Evolutionary conservation across 257 asterid species (phyloP).

Genomic region (Dorcoceras hygrometricum): DNA sequence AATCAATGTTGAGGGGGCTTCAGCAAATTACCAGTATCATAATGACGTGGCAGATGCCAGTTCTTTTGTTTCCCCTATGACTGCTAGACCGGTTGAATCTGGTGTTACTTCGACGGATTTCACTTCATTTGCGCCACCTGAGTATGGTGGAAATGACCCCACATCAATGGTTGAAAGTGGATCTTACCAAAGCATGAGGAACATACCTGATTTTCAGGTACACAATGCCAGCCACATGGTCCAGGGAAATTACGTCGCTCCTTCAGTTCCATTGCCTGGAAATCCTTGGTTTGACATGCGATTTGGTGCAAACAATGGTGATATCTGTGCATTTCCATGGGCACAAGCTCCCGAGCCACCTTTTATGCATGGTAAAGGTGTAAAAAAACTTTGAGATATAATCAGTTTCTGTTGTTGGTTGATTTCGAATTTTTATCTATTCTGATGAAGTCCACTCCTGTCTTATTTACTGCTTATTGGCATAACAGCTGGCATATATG

Average conservation of each 20-base stretch:
- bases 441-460: slow-evolving; percentile 7
- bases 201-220: slow-evolving; percentile 35
- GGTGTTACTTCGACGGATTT: slow-evolving; percentile 33
- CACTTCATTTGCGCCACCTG: slow-evolving; percentile 30
- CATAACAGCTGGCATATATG: slow-evolving; percentile 35
- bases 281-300: slow-evolving; percentile 67
- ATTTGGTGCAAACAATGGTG: slow-evolving; percentile 45
- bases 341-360: slow-evolving; percentile 46
- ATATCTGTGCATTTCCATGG: slow-evolving; percentile 51
- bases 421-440: slow-evolving; percentile 20
- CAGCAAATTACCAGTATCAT: slow-evolving; percentile 32
- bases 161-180: slow-evolving; percentile 30
- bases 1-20: slow-evolving; percentile 53
- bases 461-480: slow-evolving; percentile 22
- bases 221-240: slow-evolving; percentile 39
- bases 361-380: slow-evolving; percentile 46
- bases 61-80: slow-evolving; percentile 44
- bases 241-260: slow-evolving; percentile 59
- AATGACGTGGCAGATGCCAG: slow-evolving; percentile 53
- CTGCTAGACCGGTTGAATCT: slow-evolving; percentile 35
- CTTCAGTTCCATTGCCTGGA: slow-evolving; percentile 52
- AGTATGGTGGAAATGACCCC: slow-evolving; percentile 37
- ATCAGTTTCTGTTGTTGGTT: slow-evolving; percentile 1
- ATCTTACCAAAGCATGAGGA: slow-evolving; percentile 41
- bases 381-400: background rate